Conservation (phyloP, 176 grass and related monocot genomes). For the Phoenix dactylifera region DNA sequence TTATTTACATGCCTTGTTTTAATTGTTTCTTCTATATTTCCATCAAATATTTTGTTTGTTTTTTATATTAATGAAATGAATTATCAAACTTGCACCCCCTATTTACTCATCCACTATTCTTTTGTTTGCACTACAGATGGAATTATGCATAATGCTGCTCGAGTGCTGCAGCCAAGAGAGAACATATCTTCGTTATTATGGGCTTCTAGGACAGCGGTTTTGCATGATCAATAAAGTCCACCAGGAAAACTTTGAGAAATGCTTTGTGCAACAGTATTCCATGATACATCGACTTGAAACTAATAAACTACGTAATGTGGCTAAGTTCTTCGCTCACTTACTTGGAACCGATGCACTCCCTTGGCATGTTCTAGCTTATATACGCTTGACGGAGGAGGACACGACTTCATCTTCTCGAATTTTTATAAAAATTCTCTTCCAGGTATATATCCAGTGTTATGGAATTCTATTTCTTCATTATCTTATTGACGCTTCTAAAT, state of each 20-base stretch:
- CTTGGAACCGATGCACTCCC: slow-evolving; percentile 75
- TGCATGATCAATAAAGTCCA: slow-evolving; percentile 94
- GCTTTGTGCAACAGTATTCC: slow-evolving; percentile 87
- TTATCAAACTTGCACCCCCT: no score
- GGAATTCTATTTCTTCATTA: no score
- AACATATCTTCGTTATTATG: slow-evolving; percentile 88
- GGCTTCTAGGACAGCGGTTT: slow-evolving; percentile 78
- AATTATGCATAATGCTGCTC: slow-evolving; percentile 87
- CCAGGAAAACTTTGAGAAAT: slow-evolving; percentile 95
- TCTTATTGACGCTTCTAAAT: no score
- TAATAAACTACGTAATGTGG: slow-evolving; percentile 89
- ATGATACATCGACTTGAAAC: slow-evolving; percentile 94
- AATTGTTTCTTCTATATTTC: no score
- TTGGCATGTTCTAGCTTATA: slow-evolving; percentile 86
- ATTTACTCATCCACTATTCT: background rate
- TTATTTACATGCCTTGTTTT: no score
- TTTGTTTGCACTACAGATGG: slow-evolving; percentile 52
- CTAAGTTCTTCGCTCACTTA: slow-evolving; percentile 92
- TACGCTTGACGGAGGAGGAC: slow-evolving; percentile 87
- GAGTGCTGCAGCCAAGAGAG: slow-evolving; percentile 97
- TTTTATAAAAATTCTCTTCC: slow-evolving; percentile 95
- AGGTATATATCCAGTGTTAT: slow-evolving; percentile 40
- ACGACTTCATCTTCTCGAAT: slow-evolving; percentile 91
- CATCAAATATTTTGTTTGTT: no score
- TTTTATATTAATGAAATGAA: no score